Base-by-base conservation (phyloP, 306 rosid genomes). In the Boehmeria nivea region DNA sequence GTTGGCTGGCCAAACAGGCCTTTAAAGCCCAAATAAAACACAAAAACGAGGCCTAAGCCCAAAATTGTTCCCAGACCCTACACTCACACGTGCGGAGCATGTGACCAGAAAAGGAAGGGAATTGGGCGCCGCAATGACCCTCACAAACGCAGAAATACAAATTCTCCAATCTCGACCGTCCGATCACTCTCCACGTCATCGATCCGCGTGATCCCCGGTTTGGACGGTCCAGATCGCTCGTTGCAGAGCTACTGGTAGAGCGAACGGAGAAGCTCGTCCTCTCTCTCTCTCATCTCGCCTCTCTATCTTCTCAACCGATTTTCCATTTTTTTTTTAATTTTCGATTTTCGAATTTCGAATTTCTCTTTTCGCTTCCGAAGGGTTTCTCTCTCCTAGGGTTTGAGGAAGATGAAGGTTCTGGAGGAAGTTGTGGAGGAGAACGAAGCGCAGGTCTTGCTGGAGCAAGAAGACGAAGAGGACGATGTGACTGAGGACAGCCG, bases 161-260 rank as follows among this genome's bases (percentile, higher is more conserved):
- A 69, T 24, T 34, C 48, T 40, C 64, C 21, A 3, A 56, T 26
- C 5, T 21, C 0, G 23, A 56, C 84, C 91, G 94, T 85, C 34
- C 62, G 94, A 85, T 88, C 4, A 3, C 0, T 0, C 6, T 44
- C 51, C 91, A 85, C 81, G 77, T 88, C 85, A 80, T 8, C 66
- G 13, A 82, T 85, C 83, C 81, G 80, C 60, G 76, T 74, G 83
- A 47, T 59, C 21, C 28, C 51, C 1, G 0, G 23, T 42, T 49
- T 88, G 65, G 53, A 72, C 91, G 94, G 91, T 12, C 43, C 6
- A 65, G 97, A 88, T 88, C 62, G 6, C 61, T 42, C 23, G 61
- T 71, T 76, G 66, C 95, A 74, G 88, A 78, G 88, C 46, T 60
- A 79, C 90, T 82, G 88, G 84, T 69, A 13, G 17, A 40, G 61